Evolutionary conservation across 768 basidiomycete genomes (phyloP), one percentile per base, ranked within the genome.

Genomic region (Pleurotus tuoliensis): DNA sequence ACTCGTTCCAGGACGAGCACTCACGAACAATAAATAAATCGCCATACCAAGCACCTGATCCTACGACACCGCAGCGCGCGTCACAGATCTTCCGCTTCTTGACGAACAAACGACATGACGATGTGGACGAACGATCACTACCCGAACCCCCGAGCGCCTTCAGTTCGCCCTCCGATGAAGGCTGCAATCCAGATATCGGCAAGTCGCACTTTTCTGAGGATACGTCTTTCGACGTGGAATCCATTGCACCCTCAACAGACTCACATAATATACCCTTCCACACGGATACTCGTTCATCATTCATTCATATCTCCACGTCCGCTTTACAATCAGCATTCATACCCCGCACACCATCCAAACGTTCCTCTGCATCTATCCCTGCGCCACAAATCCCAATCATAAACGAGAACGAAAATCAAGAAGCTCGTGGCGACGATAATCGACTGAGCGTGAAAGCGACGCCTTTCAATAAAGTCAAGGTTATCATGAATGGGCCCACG

Each of bases 31-130:
- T 40, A 8, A 41, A 59, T 37, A 66, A 65, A 39, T 61, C 56
- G 34, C 72, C 76, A 11, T 74, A 78, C 59, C 61, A 58, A 22
- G 64, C 59, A 54, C 63, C 67, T 22, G 73, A 77, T 40, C 74
- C 80, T 4, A 73, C 70, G 56, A 84, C 83, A 22, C 82, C 86
- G 12, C 82, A 82, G 60, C 79, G 87, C 30, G 90, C 90, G 18
- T 86, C 89, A 2, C 84, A 90, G 60, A 78, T 92, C 16, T 92
- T 92, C 57, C 82, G 76, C 4, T 92, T 92, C 69, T 70, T 92
- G 48, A 81, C 81, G 59, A 80, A 71, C 67, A 75, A 73, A 62
- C 73, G 71, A 56, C 70, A 67, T 52, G 71, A 70, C 41, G 69
- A 74, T 6, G 57, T 40, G 2, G 65, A 75, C 41, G 75, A 78